phyloP scores from a whole-genome alignment of 768 basidiomycete genomes.

The Suillus sp. region DNA sequence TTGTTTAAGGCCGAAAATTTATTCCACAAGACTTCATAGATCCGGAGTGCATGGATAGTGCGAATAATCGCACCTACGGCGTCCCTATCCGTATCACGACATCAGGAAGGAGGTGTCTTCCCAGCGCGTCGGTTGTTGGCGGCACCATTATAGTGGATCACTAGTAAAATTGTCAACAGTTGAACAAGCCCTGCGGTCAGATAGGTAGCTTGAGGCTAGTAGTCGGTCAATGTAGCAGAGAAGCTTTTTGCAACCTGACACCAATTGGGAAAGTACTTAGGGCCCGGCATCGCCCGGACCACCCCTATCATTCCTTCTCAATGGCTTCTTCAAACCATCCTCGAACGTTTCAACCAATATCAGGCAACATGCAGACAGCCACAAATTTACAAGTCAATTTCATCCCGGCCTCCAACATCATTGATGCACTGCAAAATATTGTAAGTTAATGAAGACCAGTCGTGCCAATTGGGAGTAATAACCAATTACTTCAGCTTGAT shows the following conservation, averaged over 20 bases:
- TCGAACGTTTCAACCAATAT: not conserved
- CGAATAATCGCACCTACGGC: not conserved
- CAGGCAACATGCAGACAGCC: not conserved
- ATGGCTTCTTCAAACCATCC: no score
- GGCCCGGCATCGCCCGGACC: no score
- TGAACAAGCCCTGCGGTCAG: no score
- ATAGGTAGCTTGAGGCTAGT: no score
- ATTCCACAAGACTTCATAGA: not conserved
- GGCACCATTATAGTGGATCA: no score
- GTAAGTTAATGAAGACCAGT: not conserved
- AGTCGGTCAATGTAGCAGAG: no score
- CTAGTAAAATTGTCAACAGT: no score
- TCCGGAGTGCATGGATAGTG: not conserved
- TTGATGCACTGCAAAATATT: not conserved
- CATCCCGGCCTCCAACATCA: not conserved
- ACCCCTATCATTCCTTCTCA: no score
- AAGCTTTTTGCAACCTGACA: no score
- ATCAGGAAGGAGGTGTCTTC: not conserved
- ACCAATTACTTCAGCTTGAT: not conserved
- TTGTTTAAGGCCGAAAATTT: not conserved
- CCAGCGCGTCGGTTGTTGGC: no score
- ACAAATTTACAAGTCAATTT: not conserved
- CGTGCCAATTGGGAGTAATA: not conserved
- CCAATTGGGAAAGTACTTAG: no score
- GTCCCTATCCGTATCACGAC: not conserved